phyloP scores from a whole-genome alignment of 169 alveolate species.

The Theileria parva region DNA sequence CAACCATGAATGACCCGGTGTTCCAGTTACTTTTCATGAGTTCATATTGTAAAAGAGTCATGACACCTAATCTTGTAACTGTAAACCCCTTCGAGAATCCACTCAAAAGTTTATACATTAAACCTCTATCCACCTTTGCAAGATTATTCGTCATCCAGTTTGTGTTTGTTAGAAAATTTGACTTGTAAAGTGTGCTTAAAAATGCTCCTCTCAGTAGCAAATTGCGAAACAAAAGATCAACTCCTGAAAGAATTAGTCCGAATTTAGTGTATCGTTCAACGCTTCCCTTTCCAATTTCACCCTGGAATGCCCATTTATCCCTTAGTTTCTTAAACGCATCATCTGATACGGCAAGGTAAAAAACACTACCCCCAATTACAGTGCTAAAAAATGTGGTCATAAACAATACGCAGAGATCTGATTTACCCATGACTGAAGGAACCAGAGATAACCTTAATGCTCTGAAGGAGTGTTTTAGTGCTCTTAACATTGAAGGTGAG shows the following conservation, averaged over 20 bases:
- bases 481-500: neutral
- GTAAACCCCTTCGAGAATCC: slow-evolving; percentile 19
- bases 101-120: neutral
- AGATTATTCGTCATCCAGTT: slow-evolving; percentile 14
- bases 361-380: slow-evolving; percentile 5
- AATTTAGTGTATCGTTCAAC: slow-evolving; percentile 16
- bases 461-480: neutral
- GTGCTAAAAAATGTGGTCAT: slow-evolving; percentile 1
- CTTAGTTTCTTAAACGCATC: slow-evolving; percentile 12
- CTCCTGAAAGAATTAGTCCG: neutral
- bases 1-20: slow-evolving; percentile 53
- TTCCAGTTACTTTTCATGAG: slow-evolving; percentile 49
- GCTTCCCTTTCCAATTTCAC: slow-evolving; percentile 26
- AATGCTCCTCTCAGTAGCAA: neutral
- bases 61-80: slow-evolving; percentile 23
- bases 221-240: slow-evolving; percentile 22
- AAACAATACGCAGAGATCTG: neutral
- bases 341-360: slow-evolving; percentile 7
- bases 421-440: neutral
- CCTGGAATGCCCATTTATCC: slow-evolving; percentile 67
- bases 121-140: neutral
- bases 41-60: slow-evolving; percentile 38
- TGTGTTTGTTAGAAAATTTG: neutral
- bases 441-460: neutral
- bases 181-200: neutral